Conservation (phyloP, 192 early-diverging fungal species). For the Irineochytrium annulatum region DNA sequence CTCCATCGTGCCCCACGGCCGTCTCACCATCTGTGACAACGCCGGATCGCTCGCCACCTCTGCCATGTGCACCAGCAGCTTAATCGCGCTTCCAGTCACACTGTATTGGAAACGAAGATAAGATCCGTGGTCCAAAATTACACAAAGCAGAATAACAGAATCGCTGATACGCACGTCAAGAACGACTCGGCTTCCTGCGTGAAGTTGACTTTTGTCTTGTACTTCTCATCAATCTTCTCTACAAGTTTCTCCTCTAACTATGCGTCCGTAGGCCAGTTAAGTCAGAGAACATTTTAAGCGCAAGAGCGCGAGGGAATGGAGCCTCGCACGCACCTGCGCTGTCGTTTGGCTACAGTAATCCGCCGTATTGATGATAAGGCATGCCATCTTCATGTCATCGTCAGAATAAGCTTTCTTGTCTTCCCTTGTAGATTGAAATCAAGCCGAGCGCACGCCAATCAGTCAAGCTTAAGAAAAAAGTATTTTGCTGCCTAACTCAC, state of each 20-base stretch:
- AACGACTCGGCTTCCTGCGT: conserved; percentile 73
- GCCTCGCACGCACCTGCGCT: conserved; percentile 47
- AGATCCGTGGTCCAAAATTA: conserved; percentile 1
- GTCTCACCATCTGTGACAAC: conserved; percentile 66
- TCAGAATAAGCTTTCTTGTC: conserved; percentile 57
- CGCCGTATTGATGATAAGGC: conserved; percentile 85
- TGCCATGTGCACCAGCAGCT: conserved; percentile 61
- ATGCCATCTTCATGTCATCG: conserved; percentile 68
- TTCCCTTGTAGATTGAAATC: conserved; percentile 37
- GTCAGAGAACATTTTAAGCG: background rate
- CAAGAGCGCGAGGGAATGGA: background rate
- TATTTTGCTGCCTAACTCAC: conserved; percentile 26
- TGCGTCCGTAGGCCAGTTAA: conserved; percentile 3
- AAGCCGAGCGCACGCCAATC: background rate
- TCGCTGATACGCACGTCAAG: conserved; percentile 53
- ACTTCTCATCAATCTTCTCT: conserved; percentile 71
- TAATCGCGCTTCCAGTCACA: conserved; percentile 60
- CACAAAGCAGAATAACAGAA: background rate
- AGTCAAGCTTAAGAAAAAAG: conserved; percentile 3
- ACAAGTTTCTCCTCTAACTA: conserved; percentile 89
- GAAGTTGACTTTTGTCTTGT: conserved; percentile 68
- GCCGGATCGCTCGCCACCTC: conserved; percentile 67
- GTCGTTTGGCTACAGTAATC: conserved; percentile 91
- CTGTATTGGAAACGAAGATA: conserved; percentile 1
- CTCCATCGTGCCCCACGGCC: conserved; percentile 77